Evolutionary conservation across 371 early-diverging fungal species (phyloP).

Genomic region (Batkoa obscura): DNA sequence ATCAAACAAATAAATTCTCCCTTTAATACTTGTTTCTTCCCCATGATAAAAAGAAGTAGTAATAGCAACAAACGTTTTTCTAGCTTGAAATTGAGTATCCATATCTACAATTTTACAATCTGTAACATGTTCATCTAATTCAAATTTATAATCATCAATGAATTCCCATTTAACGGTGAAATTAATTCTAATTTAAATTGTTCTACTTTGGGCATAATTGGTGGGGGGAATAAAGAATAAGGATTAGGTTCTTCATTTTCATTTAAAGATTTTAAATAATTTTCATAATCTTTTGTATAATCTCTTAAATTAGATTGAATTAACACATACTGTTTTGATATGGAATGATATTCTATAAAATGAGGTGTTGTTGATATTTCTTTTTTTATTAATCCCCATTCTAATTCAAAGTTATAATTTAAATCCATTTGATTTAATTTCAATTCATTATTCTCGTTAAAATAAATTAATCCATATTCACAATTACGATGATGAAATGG

Average conservation of each 20-base stretch:
- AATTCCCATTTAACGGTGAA: constrained; percentile 89
- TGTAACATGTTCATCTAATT: constrained; percentile 72
- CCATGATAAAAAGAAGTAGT: constrained; percentile 81
- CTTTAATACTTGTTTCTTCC: constrained; percentile 84
- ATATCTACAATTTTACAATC: constrained; percentile 60
- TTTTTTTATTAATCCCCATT: constrained; percentile 71
- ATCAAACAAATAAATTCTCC: constrained; percentile 84
- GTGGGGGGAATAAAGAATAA: too few species aligned
- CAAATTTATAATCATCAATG: constrained; percentile 60
- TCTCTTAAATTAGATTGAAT: constrained; percentile 48
- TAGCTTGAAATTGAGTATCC: constrained; percentile 65
- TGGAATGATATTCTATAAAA: constrained; percentile 58
- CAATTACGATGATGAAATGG: constrained; percentile 71
- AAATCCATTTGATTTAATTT: background rate
- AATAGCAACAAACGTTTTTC: constrained; percentile 71
- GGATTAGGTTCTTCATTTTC: too few species aligned
- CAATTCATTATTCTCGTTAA: constrained; percentile 16
- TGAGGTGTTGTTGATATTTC: constrained; percentile 53
- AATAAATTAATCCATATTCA: constrained; percentile 56
- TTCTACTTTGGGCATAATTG: background rate
- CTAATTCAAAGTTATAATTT: constrained; percentile 24
- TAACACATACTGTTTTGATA: constrained; percentile 58
- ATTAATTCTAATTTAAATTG: constrained; percentile 58
- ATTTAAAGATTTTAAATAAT: too few species aligned
- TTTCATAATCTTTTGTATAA: too few species aligned